Evolutionary conservation across 495 filamentous ascomycete genomes (phyloP).

Genomic region (Rostrohypoxylon terebratum): DNA sequence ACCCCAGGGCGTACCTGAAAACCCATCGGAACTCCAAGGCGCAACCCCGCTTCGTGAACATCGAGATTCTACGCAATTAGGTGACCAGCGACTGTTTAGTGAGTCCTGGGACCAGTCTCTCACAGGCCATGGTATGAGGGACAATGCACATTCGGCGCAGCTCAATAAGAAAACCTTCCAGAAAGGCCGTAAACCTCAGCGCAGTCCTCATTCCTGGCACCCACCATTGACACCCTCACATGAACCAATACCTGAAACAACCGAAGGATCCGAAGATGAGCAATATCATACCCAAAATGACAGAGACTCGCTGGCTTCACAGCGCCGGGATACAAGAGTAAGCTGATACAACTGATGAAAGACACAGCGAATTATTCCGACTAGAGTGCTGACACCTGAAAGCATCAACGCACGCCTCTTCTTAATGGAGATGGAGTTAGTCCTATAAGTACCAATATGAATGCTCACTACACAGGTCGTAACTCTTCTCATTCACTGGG

Average conservation of each 20-base stretch:
- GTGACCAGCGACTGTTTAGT: background rate
- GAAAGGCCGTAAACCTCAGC: background rate
- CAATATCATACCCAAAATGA: background rate
- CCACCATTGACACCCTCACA: background rate
- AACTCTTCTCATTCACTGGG: background rate
- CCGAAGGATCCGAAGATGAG: background rate
- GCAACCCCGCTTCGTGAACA: background rate
- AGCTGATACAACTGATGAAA: background rate
- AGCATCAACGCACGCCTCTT: background rate
- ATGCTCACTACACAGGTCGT: background rate
- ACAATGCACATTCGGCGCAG: background rate
- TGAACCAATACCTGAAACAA: background rate
- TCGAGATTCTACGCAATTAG: background rate
- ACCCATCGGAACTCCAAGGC: conserved; percentile 12
- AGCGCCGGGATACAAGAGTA: background rate
- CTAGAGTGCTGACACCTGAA: background rate
- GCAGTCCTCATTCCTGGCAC: background rate
- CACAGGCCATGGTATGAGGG: background rate
- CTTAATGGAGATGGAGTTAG: background rate
- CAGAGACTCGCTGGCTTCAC: background rate
- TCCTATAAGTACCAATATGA: background rate
- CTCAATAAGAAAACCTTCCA: background rate
- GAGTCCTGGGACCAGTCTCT: background rate
- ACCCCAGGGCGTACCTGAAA: background rate
- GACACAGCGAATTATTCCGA: background rate